These are phyloP conservation scores for Capsicum pubescens DNA, from an alignment of 257 asterid genomes.

Conservation along the genomic window DNA sequence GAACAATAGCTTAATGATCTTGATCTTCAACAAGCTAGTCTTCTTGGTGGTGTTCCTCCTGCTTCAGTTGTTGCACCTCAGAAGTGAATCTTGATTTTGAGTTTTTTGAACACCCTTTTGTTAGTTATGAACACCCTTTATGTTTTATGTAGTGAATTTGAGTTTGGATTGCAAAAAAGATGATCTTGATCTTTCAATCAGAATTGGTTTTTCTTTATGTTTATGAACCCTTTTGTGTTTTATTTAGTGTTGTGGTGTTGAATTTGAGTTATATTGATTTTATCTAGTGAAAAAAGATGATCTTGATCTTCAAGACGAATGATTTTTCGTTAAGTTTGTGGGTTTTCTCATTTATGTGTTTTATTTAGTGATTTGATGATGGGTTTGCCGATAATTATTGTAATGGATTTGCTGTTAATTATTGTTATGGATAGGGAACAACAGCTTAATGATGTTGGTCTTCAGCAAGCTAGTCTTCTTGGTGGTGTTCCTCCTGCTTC, in stretches of 20 bases:
- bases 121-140: background rate
- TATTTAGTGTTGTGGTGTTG: too few species aligned
- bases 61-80: background rate
- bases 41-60: background rate
- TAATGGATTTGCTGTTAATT: background rate
- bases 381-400: background rate
- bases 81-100: background rate
- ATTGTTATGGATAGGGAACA: constrained; percentile 21
- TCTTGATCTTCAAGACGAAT: too few species aligned
- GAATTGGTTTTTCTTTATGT: too few species aligned
- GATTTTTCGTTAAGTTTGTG: background rate
- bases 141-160: background rate
- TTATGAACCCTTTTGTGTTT: too few species aligned
- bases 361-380: background rate
- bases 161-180: too few species aligned
- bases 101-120: background rate
- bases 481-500: background rate
- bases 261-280: too few species aligned
- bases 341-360: too few species aligned
- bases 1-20: constrained; percentile 41
- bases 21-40: constrained; percentile 39
- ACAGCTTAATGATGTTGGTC: constrained; percentile 49
- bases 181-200: too few species aligned
- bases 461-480: constrained; percentile 29
- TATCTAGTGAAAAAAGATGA: too few species aligned